A percentile compares a stretch with the other conserved stretches of the same genome.
Conservation (phyloP, 225 moss, liverwort and hornwort genomes). For the Marchantia polymorpha region DNA sequence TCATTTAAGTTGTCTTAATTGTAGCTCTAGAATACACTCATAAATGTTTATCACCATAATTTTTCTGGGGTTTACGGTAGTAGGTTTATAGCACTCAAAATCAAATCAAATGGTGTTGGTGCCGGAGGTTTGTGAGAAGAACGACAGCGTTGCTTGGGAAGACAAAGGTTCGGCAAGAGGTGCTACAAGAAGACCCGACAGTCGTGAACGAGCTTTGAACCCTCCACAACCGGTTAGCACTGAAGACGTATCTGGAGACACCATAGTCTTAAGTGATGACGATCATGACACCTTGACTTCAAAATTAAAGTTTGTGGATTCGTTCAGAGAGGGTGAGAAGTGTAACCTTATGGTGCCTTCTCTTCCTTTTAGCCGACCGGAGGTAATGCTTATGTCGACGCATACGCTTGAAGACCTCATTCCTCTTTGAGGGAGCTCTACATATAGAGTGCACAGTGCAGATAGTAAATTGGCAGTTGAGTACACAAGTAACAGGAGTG, state of each 20-base stretch:
- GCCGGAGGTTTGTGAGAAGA: too few relatives aligned
- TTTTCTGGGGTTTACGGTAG: too few relatives aligned
- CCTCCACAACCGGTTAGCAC: background rate
- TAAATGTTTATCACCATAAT: too few relatives aligned
- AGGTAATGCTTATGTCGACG: background rate
- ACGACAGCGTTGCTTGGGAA: too few relatives aligned
- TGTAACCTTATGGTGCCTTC: background rate
- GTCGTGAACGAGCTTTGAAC: background rate
- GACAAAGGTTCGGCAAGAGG: too few relatives aligned
- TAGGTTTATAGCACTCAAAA: too few relatives aligned
- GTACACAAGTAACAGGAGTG: background rate
- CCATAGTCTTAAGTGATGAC: conserved; percentile 10
- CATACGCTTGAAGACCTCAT: background rate
- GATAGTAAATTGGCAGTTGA: background rate
- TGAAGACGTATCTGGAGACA: background rate
- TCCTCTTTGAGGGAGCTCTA: background rate
- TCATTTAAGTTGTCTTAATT: too few relatives aligned
- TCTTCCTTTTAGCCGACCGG: background rate
- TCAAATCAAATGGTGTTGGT: too few relatives aligned
- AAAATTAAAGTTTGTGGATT: background rate
- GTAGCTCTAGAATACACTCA: too few relatives aligned
- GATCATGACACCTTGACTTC: background rate
- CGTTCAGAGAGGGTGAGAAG: background rate
- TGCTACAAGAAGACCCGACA: too few relatives aligned
- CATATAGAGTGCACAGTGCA: too few relatives aligned